Evolutionary conservation across 192 early-diverging fungal species (phyloP), one percentile per base, ranked within the genome.

Genomic region (Linnemannia zychae): DNA sequence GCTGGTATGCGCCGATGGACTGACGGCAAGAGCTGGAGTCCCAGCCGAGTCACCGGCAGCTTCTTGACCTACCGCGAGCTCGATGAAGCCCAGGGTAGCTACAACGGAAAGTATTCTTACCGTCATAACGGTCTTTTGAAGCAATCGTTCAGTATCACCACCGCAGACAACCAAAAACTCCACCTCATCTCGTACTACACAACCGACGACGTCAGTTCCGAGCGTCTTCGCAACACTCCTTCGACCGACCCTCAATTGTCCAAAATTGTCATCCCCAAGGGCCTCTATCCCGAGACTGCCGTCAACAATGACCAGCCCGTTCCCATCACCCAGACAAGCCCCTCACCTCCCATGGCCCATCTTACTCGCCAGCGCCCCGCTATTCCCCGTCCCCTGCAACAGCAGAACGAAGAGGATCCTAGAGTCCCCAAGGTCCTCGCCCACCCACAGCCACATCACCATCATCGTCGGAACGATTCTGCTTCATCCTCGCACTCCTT

Each of bases 1-100:
- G 93, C 93, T 67, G 97, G 96, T 20, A 98, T 98, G 93, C 91
- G 95, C 79, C 92, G 97, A 37, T 98, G 97, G 97, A 97, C 97
- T 0, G 97, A 98, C 81, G 96, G 96, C n/a, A 92, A 94, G 79
- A 94, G 93, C 65, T 98, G 97, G 97, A 96, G 95, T 49, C 94
- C 97, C 7, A 95, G 94, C 47, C 93, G 97, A 46, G 96, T 98
- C 72, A 93, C 95, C 53, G 97, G 97, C 37, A 95, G 92, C 74
- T 98, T 98, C 76, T 86, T 98, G 36, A 96, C 96, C 0, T 98
- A 98, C 86, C 94, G 96, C 81, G 96, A 97, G 83, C 91, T 95
- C 68, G 92, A 97, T 47, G 83, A 85, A 31, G 53, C 77, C 24
- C 68, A 79, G n/a, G 77, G 77, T 24, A 75, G 71, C 63, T 57